phyloP scores from a whole-genome alignment of 495 filamentous ascomycete species.

The Aspergillus cristatus region DNA sequence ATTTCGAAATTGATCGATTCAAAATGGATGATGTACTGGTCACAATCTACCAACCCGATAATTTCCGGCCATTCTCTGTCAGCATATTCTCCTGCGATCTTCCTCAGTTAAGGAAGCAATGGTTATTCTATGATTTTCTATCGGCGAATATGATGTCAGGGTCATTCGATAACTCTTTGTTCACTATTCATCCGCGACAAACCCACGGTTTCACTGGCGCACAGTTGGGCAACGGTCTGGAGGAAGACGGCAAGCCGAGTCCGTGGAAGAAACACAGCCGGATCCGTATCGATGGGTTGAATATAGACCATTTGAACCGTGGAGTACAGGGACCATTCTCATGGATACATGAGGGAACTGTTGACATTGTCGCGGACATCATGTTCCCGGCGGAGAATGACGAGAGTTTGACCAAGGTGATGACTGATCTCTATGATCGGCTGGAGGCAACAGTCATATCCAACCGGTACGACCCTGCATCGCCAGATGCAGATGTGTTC shows the following conservation, averaged over 20 bases:
- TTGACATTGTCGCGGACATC: conserved; percentile 93
- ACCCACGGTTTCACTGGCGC: conserved; percentile 60
- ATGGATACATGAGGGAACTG: conserved; percentile 93
- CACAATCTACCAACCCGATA: conserved; percentile 80
- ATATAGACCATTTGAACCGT: conserved; percentile 91
- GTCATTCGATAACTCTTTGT: conserved; percentile 88
- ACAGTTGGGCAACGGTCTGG: conserved; percentile 41
- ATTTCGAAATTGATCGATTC: conserved; percentile 95
- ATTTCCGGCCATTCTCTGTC: conserved; percentile 86
- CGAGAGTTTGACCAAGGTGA: conserved; percentile 80
- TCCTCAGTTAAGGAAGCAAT: conserved; percentile 86
- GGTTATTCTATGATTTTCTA: conserved; percentile 95
- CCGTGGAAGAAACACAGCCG: conserved; percentile 91
- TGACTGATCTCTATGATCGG: conserved; percentile 89
- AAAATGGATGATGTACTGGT: conserved; percentile 90
- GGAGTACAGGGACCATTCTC: conserved; percentile 91
- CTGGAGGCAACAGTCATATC: conserved; percentile 85
- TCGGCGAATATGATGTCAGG: conserved; percentile 94
- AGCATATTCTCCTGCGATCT: conserved; percentile 94
- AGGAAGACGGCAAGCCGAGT: conserved; percentile 39
- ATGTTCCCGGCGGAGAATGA: conserved; percentile 83
- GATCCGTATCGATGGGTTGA: conserved; percentile 83
- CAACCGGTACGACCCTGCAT: conserved; percentile 39
- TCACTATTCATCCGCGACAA: conserved; percentile 93
- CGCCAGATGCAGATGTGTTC: conserved; percentile 3